Percentiles rank a stretch among this genome's conserved stretches.
phyloP scores from a whole-genome alignment of 495 filamentous ascomycete genomes.

The Geopyxis carbonaria region DNA sequence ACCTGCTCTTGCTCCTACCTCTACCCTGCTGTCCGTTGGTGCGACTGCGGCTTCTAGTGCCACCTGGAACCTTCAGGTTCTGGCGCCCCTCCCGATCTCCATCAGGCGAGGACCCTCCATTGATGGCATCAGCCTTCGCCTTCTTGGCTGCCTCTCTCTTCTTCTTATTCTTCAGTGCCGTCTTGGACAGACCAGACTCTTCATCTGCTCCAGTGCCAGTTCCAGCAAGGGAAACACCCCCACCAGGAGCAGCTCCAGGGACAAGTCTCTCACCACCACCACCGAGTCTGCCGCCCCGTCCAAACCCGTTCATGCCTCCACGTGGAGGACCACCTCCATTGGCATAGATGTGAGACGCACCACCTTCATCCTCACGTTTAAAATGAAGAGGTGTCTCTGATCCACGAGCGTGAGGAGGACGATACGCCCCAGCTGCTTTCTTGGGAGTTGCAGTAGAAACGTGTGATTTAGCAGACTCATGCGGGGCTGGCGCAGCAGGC shows the following conservation, averaged over 20 bases:
- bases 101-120: background rate
- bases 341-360: slow-evolving; percentile 63
- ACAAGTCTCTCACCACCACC: slow-evolving; percentile 46
- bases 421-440: slow-evolving; percentile 88
- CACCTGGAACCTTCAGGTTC: background rate
- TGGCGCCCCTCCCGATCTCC: slow-evolving; percentile 10
- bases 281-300: slow-evolving; percentile 47
- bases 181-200: slow-evolving; percentile 60
- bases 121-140: slow-evolving; percentile 43
- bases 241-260: slow-evolving; percentile 51
- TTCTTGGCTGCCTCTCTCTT: slow-evolving; percentile 88
- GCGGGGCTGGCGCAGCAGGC: slow-evolving; percentile 58
- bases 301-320: slow-evolving; percentile 62
- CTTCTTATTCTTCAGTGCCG: slow-evolving; percentile 95
- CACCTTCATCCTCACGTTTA: slow-evolving; percentile 94
- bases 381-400: slow-evolving; percentile 78
- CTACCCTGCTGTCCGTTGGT: background rate
- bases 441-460: slow-evolving; percentile 78
- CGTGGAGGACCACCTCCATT: slow-evolving; percentile 55
- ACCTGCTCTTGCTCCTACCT: slow-evolving; percentile 4
- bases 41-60: background rate
- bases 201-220: slow-evolving; percentile 42
- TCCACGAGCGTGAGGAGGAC: slow-evolving; percentile 89
- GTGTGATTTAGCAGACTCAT: slow-evolving; percentile 68
- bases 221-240: slow-evolving; percentile 45